Conservation (phyloP, 805 yeast genomes). For the Saccharomycopsis sp. region DNA sequence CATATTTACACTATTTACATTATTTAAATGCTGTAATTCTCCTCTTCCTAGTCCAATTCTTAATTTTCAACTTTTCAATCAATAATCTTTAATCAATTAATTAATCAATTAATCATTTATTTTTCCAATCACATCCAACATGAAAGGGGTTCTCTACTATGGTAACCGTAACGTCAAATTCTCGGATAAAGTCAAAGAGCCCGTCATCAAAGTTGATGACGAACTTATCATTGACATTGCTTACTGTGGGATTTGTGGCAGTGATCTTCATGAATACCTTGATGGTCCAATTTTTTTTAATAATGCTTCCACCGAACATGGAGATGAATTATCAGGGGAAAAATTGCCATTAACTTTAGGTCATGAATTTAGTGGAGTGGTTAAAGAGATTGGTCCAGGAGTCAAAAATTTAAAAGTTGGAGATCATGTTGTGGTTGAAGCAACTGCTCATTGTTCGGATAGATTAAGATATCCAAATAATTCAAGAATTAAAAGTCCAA, state of each 20-base stretch:
- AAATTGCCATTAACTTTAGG: conserved; percentile 40
- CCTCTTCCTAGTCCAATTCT: too few relatives aligned
- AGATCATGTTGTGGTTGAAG: conserved; percentile 54
- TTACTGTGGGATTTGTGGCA: conserved; percentile 56
- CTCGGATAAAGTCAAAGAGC: conserved; percentile 27
- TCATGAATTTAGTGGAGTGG: conserved; percentile 42
- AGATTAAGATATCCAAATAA: conserved; percentile 29
- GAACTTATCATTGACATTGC: conserved; percentile 36
- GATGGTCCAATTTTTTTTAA: conserved; percentile 51
- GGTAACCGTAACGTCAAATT: conserved; percentile 36
- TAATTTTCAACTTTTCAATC: too few relatives aligned
- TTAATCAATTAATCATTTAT: too few relatives aligned
- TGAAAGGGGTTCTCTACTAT: conserved; percentile 41
- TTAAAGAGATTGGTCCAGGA: conserved; percentile 34
- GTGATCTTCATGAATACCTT: conserved; percentile 46
- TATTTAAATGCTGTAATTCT: too few relatives aligned
- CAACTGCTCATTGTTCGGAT: conserved; percentile 48
- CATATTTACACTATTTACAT: too few relatives aligned
- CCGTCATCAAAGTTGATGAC: conserved; percentile 26
- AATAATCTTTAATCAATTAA: too few relatives aligned
- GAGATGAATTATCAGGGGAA: conserved; percentile 32
- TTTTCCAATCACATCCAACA: too few relatives aligned
- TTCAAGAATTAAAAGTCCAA: conserved; percentile 21
- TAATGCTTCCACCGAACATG: conserved; percentile 27
- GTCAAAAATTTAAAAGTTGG: conserved; percentile 38